Conservation (phyloP, 768 basidiomycete genomes). For the Leucogyrophana mollusca region DNA sequence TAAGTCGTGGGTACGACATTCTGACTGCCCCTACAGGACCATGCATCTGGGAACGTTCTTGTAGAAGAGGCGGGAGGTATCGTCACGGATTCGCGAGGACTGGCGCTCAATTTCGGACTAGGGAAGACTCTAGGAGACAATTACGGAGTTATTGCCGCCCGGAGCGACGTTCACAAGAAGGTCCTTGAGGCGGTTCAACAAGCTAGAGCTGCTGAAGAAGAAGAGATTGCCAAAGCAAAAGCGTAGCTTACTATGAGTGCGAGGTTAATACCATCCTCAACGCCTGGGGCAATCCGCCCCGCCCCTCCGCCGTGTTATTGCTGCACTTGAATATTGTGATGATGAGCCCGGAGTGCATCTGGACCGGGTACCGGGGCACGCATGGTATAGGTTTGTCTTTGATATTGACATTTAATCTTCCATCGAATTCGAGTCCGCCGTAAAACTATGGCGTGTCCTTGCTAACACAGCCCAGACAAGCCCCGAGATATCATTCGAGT, state of each 20-base stretch:
- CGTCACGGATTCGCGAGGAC: constrained; percentile 82
- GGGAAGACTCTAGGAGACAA: constrained; percentile 87
- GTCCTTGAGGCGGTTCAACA: constrained; percentile 75
- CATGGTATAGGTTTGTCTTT: no score
- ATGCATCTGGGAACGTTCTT: constrained; percentile 82
- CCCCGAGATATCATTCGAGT: constrained; percentile 63
- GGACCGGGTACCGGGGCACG: no score
- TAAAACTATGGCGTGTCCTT: no score
- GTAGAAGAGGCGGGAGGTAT: constrained; percentile 88
- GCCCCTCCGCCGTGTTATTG: no score
- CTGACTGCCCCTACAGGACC: constrained; percentile 57
- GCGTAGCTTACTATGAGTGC: constrained; percentile 2
- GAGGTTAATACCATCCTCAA: no score
- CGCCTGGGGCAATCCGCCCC: no score
- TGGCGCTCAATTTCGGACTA: constrained; percentile 78
- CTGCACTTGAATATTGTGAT: no score
- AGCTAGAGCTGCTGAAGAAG: constrained; percentile 39
- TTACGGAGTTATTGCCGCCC: constrained; percentile 81
- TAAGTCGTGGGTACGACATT: no score
- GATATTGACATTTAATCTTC: no score
- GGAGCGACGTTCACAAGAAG: constrained; percentile 59
- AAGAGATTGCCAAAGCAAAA: constrained; percentile 8
- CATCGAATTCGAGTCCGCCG: no score
- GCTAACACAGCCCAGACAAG: constrained; percentile 61
- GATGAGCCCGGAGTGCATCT: no score